Percentiles rank a stretch among this genome's conserved stretches.
Evolutionary conservation across 192 early-diverging fungal genomes (phyloP).

Genomic region (Backusella tuberculispora): DNA sequence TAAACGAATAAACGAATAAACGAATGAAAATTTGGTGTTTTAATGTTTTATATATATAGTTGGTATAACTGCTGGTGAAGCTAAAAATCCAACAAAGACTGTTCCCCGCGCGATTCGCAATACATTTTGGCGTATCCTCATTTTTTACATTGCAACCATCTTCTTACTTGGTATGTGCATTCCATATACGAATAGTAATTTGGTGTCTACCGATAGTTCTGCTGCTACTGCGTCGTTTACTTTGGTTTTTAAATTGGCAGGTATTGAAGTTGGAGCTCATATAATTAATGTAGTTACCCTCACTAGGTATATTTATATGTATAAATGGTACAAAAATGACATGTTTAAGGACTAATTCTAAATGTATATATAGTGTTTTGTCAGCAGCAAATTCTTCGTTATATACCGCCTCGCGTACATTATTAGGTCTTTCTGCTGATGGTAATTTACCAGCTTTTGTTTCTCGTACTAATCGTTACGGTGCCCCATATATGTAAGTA

Average conservation of each 20-base stretch:
- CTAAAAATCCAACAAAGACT: conserved; percentile 79
- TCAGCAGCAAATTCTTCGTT: conserved; percentile 81
- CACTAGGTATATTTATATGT: conserved; percentile 23
- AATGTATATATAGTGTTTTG: conserved; percentile 42
- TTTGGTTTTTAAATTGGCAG: conserved; percentile 61
- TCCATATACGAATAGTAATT: conserved; percentile 58
- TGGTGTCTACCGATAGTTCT: conserved; percentile 47
- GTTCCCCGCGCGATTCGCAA: conserved; percentile 75
- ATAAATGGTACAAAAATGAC: conserved; percentile 9
- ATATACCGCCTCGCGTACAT: conserved; percentile 79
- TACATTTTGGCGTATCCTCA: conserved; percentile 83
- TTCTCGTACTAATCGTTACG: conserved; percentile 52
- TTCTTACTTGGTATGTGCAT: conserved; percentile 82
- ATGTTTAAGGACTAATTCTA: background rate
- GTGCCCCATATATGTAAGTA: conserved; percentile 51
- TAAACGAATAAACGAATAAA: background rate
- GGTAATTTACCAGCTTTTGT: conserved; percentile 71
- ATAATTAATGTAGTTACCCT: conserved; percentile 73
- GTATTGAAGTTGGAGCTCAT: conserved; percentile 60
- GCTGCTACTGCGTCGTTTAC: conserved; percentile 69
- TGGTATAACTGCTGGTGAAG: conserved; percentile 90
- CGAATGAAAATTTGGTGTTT: background rate
- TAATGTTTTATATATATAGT: conserved; percentile 39
- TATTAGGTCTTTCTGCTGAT: conserved; percentile 74
- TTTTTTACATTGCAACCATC: conserved; percentile 84